These are phyloP conservation scores for Alternaria infectoria DNA, from an alignment of 2,329 filamentous ascomycete genomes.

Conservation along the genomic window DNA sequence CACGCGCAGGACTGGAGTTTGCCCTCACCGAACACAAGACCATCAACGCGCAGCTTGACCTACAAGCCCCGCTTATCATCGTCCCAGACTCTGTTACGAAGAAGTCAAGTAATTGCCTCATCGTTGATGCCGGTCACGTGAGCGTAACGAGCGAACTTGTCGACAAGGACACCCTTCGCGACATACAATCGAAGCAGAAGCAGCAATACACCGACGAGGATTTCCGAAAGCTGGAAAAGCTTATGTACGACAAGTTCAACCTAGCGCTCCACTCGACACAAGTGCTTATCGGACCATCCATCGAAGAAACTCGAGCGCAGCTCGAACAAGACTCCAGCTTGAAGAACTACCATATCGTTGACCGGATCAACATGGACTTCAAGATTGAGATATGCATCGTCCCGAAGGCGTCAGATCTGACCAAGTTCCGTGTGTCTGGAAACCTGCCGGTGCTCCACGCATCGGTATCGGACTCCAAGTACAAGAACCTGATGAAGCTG, in stretches of 20 bases:
- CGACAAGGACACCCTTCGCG: conserved; percentile 84
- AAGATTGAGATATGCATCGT: conserved; percentile 95
- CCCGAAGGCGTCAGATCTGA: conserved; percentile 92
- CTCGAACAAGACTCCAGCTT: conserved; percentile 71
- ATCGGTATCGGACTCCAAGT: conserved; percentile 91
- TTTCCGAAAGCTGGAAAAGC: conserved; percentile 81
- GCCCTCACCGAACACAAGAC: conserved; percentile 98
- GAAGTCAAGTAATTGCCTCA: conserved; percentile 82
- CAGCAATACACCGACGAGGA: conserved; percentile 89
- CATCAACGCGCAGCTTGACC: conserved; percentile 91
- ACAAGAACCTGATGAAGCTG: conserved; percentile 94
- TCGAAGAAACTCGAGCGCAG: conserved; percentile 86
- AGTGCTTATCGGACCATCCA: conserved; percentile 90
- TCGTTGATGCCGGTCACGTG: conserved; percentile 94
- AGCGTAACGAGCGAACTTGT: conserved; percentile 94
- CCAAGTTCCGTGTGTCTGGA: conserved; percentile 88
- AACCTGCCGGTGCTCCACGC: conserved; percentile 92
- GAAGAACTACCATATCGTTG: conserved; percentile 85
- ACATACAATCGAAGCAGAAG: conserved; percentile 89
- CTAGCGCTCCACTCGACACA: conserved; percentile 95
- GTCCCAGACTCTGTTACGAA: conserved; percentile 90
- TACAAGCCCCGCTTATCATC: conserved; percentile 95
- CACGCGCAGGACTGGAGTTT: conserved; percentile 92
- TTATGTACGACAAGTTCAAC: conserved; percentile 98
- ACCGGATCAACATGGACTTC: conserved; percentile 97